These are phyloP conservation scores for Ophiocordyceps camponoti-floridani DNA, from an alignment of 2,329 filamentous ascomycete species.

Conservation along the genomic window DNA sequence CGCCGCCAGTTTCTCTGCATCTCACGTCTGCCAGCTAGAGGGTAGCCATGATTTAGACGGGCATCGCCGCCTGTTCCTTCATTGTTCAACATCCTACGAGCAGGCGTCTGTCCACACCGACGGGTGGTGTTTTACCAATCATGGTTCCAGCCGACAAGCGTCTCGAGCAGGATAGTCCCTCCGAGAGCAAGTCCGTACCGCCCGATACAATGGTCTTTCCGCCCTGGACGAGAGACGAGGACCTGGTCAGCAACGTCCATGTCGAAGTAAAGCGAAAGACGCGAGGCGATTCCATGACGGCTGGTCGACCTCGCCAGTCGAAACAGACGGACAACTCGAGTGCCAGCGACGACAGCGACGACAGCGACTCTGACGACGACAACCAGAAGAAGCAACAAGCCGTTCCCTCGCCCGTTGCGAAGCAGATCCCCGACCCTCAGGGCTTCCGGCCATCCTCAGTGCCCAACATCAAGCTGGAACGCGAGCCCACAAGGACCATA, in stretches of 20 bases:
- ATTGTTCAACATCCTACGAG: neutral
- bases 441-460: neutral
- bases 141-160: slow-evolving; percentile 1
- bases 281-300: neutral
- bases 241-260: slow-evolving; percentile 1
- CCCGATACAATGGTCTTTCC: slow-evolving; percentile 3
- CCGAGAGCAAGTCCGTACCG: neutral
- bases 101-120: neutral
- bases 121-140: neutral
- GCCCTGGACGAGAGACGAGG: slow-evolving; percentile 11
- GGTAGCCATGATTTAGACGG: neutral
- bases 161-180: neutral
- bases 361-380: neutral
- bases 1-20: neutral
- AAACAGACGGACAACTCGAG: too few species aligned
- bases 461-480: neutral
- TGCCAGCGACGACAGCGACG: neutral
- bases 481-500: neutral
- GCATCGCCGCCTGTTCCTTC: neutral
- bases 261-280: neutral
- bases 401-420: neutral
- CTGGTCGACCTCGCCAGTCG: neutral
- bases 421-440: neutral
- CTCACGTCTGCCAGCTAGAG: neutral
- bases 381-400: neutral